Conservation (phyloP, 805 yeast genomes). For the Myxozyma nipponensis region DNA sequence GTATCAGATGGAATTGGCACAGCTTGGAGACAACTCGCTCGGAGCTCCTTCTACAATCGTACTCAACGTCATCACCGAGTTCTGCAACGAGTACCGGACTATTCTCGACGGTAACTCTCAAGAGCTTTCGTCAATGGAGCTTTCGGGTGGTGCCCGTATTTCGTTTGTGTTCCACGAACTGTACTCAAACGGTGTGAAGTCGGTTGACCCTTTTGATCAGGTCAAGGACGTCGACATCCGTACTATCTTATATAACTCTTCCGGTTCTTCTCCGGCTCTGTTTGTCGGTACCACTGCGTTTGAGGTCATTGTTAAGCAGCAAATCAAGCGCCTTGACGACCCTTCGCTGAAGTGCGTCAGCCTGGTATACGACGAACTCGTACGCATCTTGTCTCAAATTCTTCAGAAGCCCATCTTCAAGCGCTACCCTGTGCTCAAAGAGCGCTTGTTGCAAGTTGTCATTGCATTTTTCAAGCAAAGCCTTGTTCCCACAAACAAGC, state of each 20-base stretch:
- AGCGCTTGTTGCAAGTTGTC: constrained; percentile 74
- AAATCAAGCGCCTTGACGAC: constrained; percentile 89
- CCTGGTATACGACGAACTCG: constrained; percentile 89
- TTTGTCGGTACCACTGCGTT: constrained; percentile 97
- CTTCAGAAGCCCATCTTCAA: constrained; percentile 74
- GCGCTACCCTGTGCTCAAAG: constrained; percentile 88
- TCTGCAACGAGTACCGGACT: constrained; percentile 85
- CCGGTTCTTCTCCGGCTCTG: constrained; percentile 93
- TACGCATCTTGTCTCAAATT: constrained; percentile 81
- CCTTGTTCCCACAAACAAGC: constrained; percentile 76
- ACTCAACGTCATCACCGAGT: constrained; percentile 84
- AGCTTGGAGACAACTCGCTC: constrained; percentile 61
- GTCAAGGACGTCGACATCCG: constrained; percentile 93
- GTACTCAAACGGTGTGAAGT: constrained; percentile 83
- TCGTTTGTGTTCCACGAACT: constrained; percentile 96
- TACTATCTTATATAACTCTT: constrained; percentile 93
- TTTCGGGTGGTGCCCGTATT: constrained; percentile 97
- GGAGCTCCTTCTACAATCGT: constrained; percentile 89
- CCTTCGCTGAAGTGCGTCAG: constrained; percentile 86
- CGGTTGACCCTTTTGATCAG: constrained; percentile 94
- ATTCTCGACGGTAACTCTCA: constrained; percentile 89
- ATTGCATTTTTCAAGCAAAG: constrained; percentile 76
- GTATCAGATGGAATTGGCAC: constrained; percentile 70
- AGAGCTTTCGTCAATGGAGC: constrained; percentile 82
- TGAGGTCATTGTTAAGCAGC: constrained; percentile 92